A percentile compares a stretch with the other conserved stretches of the same genome.
phyloP scores from a whole-genome alignment of 345 rosid species.

The Salix arbutifolia region DNA sequence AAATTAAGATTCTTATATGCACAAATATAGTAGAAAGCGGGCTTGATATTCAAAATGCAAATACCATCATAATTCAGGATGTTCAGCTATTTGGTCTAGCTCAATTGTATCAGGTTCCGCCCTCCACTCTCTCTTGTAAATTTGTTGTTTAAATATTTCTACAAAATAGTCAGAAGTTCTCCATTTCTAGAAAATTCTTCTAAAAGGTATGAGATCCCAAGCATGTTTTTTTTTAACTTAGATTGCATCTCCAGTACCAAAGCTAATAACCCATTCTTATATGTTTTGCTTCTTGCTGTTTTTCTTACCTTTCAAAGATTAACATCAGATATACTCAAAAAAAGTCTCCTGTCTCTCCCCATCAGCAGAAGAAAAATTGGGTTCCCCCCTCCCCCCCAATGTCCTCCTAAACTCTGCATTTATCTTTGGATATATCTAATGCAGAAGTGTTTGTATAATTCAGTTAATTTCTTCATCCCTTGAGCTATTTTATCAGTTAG shows the following conservation, averaged over 20 bases:
- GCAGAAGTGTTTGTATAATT: not conserved
- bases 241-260: not conserved
- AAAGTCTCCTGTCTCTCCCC: not conserved
- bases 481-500: not conserved
- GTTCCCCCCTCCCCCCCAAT: not conserved
- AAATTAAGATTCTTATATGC: constrained; percentile 73
- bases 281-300: not conserved
- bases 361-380: not conserved
- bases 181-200: not conserved
- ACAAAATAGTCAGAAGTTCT: not conserved
- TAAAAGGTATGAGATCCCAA: not conserved
- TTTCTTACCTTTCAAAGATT: not conserved
- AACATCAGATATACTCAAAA: not conserved
- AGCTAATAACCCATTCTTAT: not conserved
- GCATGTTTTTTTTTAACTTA: not conserved
- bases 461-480: constrained; percentile 8
- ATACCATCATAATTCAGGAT: constrained; percentile 91
- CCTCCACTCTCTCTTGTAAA: constrained; percentile 10
- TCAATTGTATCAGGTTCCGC: constrained; percentile 81
- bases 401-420: not conserved
- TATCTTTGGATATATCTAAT: not conserved
- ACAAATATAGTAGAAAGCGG: constrained; percentile 97
- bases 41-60: constrained; percentile 94
- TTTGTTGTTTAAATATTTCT: not conserved
- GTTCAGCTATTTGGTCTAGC: constrained; percentile 95